Evolutionary conservation across 331 rosid species (phyloP), one percentile per base, ranked within the genome.

Genomic region (Malus hybrid): DNA sequence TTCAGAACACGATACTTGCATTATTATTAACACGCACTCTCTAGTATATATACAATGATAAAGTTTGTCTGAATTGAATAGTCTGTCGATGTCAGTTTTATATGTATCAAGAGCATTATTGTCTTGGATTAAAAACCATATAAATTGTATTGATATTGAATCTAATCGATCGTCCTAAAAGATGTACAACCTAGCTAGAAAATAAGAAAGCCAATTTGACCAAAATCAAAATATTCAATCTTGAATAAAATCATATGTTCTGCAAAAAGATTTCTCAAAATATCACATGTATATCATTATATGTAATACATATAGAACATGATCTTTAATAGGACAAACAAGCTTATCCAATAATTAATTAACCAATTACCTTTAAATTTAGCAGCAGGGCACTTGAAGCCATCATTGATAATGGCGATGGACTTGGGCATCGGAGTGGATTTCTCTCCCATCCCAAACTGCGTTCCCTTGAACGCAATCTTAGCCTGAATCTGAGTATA

Each of bases 391-490:
- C 99, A 94, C 73, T 85, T 86, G 60, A 60, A 92, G 5, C 99
- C 99, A 61, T 92, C 96, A 22, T 92, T 92, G n/a, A 32, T 82
- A 0, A 94, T 93, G 39, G 44, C 75, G 18, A 94, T 85, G 10
- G 91, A 80, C 82, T 85, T 94, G 4, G 99, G 99, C 99, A 94
- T 81, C 0, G 99, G 99, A 2, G 64, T 75, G 0, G 82, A 73
- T 0, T 24, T 71, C 0, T 73, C 50, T 28, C 80, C 87, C 20
- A 86, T 71, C 5, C 99, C 99, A 29, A 94, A 94, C 73, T 79
- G 83, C 0, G 97, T 82, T 0, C 99, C 99, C 1, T 13, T 73
- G 11, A 94, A 33, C 28, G 22, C 16, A 59, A 92, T 28, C 63
- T 10, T 83, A 1, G 82, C 90, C 52, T 76, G 67, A 82, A 94